Evolutionary conservation across 306 rosid species (phyloP), one percentile per base, ranked within the genome.

Genomic region (Acmispon strigosus): DNA sequence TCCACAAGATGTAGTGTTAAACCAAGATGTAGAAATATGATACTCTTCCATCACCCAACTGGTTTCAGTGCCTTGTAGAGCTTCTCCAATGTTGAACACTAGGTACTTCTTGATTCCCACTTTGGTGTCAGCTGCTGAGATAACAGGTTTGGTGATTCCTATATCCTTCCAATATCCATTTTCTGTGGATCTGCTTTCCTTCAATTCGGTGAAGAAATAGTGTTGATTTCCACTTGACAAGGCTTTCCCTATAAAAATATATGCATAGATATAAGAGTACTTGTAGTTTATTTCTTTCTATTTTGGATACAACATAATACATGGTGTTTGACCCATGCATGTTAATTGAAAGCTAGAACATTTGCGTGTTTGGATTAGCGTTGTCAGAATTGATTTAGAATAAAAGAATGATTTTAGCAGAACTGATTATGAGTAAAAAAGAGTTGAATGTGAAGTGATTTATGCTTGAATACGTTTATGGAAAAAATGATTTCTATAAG

Each of bases 41-140:
- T 76, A 85, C 36, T 85, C 84, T 42, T 85, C 83, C 86, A 85
- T 85, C 34, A 76, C n/a, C 89, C 89, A 85, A 49, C 6, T 71
- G 24, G 84, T 85, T 76, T 73, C 71, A 69, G 68, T 58, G 17
- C 72, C 86, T 9, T 41, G 60, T 34, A 73, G 78, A 15, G 77
- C 66, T 51, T 83, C 76, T 29, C 78, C 81, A 27, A 72, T 52
- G 72, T 12, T 51, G 81, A 79, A 85, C n/a, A 85, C 81, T 5
- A 82, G 66, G 59, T 65, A 73, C 62, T 85, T 82, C 74, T 85
- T 85, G 9, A 79, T 63, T 50, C 89, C 89, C 42, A 79, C 80
- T 78, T 72, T 73, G 52, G 72, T 80, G 43, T 60, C 66, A 24
- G 72, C 51, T 0, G 57, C 43, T 7, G 87, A 45, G 70, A 76